Conservation (phyloP, 176 grass and related monocot species). For the Aechmea fasciata region DNA sequence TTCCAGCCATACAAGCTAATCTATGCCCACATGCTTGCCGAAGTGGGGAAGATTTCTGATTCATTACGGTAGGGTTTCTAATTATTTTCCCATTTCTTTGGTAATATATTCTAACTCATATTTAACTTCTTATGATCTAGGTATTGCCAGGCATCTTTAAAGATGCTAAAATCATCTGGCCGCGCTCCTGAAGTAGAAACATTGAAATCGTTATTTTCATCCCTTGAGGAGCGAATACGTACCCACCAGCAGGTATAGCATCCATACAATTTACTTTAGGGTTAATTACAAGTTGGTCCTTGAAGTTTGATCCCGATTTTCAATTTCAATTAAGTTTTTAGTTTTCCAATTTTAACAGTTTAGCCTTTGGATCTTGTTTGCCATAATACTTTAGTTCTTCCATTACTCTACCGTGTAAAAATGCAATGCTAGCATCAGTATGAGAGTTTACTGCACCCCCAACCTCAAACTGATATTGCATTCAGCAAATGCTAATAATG, state of each 20-base stretch:
- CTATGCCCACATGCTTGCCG: slow-evolving; percentile 93
- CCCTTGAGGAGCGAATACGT: slow-evolving; percentile 77
- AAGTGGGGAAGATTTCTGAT: slow-evolving; percentile 81
- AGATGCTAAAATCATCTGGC: slow-evolving; percentile 70
- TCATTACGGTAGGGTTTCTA: slow-evolving; percentile 54
- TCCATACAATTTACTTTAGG: background rate
- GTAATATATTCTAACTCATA: slow-evolving; percentile 5
- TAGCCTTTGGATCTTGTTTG: slow-evolving; percentile 5
- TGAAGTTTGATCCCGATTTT: too few relatives aligned
- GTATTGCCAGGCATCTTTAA: slow-evolving; percentile 94
- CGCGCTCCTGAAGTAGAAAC: slow-evolving; percentile 82
- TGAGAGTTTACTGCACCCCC: too few relatives aligned
- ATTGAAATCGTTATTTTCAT: slow-evolving; percentile 76
- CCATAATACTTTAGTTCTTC: background rate
- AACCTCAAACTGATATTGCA: too few relatives aligned
- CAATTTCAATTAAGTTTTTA: too few relatives aligned
- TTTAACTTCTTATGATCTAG: slow-evolving; percentile 27
- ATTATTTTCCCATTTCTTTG: slow-evolving; percentile 10
- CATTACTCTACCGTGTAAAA: slow-evolving; percentile 1
- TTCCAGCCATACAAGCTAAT: slow-evolving; percentile 97
- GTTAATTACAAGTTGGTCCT: too few relatives aligned
- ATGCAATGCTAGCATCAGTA: too few relatives aligned
- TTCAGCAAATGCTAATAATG: too few relatives aligned
- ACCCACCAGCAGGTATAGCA: slow-evolving; percentile 81
- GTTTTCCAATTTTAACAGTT: slow-evolving; percentile 1